These are phyloP conservation scores for Apophysomyces elegans DNA, from an alignment of 371 early-diverging fungal species.

Conservation along the genomic window DNA sequence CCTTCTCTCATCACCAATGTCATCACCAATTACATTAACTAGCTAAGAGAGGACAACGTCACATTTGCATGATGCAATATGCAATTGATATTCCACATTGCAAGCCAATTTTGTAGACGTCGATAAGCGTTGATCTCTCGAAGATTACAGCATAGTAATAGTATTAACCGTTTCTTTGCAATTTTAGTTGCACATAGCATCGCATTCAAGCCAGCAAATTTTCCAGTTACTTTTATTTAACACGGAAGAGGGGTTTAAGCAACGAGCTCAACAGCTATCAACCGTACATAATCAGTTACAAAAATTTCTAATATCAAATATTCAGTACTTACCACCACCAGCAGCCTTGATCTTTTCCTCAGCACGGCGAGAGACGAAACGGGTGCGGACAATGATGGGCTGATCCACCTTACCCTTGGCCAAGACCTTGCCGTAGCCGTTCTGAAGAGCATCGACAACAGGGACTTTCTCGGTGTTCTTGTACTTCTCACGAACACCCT, in stretches of 20 bases:
- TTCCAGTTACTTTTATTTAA: constrained; percentile 8
- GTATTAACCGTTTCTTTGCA: too few relatives aligned
- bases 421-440: constrained; percentile 97
- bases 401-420: constrained; percentile 95
- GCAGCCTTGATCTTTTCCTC: constrained; percentile 98
- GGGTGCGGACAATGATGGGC: constrained; percentile 98
- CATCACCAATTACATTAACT: too few relatives aligned
- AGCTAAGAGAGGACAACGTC: too few relatives aligned
- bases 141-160: too few relatives aligned
- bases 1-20: too few relatives aligned
- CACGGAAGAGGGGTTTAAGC: constrained; percentile 34
- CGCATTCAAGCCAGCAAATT: constrained; percentile 5
- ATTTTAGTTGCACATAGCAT: not conserved
- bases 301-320: not conserved
- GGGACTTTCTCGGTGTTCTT: constrained; percentile 92
- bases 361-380: constrained; percentile 93
- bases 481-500: constrained; percentile 88
- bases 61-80: too few relatives aligned
- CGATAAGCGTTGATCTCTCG: too few relatives aligned
- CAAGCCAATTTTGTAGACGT: too few relatives aligned
- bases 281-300: not conserved
- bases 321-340: constrained; percentile 81
- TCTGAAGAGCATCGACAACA: constrained; percentile 90
- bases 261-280: constrained; percentile 52
- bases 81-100: too few relatives aligned